Percentiles rank a stretch among this genome's conserved stretches.
These are phyloP conservation scores for Penicillium sp. DNA, from an alignment of 2,329 filamentous ascomycete species.

Conservation along the genomic window DNA sequence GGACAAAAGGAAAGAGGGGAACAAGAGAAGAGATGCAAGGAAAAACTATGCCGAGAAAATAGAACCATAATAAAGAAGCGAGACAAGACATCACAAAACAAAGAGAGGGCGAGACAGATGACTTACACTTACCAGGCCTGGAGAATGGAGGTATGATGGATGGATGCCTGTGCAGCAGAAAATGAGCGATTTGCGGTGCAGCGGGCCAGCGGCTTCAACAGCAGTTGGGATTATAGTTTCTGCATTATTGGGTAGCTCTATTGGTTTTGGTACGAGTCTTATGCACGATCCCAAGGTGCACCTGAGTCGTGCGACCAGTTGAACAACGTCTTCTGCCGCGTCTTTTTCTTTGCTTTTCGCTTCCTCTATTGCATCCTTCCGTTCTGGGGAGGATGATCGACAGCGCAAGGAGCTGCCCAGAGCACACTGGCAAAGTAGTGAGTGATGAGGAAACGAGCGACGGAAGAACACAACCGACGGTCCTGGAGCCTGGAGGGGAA, in stretches of 20 bases:
- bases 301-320: slow-evolving; percentile 23
- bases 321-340: slow-evolving; percentile 10
- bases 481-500: background rate
- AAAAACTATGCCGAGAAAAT: background rate
- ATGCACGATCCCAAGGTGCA: slow-evolving; percentile 23
- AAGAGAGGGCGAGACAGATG: slow-evolving; percentile 10
- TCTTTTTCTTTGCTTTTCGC: slow-evolving; percentile 17
- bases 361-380: slow-evolving; percentile 19
- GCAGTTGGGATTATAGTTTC: slow-evolving; percentile 12
- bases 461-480: background rate
- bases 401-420: slow-evolving; percentile 27
- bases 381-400: slow-evolving; percentile 29
- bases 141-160: background rate
- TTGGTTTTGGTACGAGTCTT: slow-evolving; percentile 18
- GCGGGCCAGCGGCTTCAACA: slow-evolving; percentile 3
- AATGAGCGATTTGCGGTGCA: slow-evolving; percentile 18
- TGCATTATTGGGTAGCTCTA: slow-evolving; percentile 18
- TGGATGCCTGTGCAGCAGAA: slow-evolving; percentile 2
- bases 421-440: slow-evolving; percentile 12
- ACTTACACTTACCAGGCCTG: slow-evolving; percentile 13
- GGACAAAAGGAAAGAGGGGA: slow-evolving; percentile 8
- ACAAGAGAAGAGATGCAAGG: slow-evolving; percentile 6
- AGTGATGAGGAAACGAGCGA: slow-evolving; percentile 10
- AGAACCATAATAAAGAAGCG: slow-evolving; percentile 6
- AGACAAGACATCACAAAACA: slow-evolving; percentile 7